These are phyloP conservation scores for Scenedesmus sp. DNA, from an alignment of 163 green algal species.

Conservation along the genomic window DNA sequence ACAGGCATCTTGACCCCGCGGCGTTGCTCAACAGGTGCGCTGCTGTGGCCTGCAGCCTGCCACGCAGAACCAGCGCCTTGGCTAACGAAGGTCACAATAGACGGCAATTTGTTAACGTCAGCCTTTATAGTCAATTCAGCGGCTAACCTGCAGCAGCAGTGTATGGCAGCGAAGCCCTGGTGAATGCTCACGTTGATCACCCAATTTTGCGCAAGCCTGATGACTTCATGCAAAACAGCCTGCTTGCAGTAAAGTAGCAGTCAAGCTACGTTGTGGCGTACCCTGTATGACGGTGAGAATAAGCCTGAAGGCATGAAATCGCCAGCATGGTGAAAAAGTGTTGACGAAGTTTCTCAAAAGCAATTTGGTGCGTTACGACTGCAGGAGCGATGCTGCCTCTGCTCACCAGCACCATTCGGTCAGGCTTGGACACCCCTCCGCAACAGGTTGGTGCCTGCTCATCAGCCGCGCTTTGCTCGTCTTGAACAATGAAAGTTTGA, in stretches of 20 bases:
- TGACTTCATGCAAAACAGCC: not conserved
- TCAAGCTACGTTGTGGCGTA: not conserved
- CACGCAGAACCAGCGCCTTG: not conserved
- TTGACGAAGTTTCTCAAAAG: too few relatives aligned
- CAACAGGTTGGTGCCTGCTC: not conserved
- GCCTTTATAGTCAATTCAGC: not conserved
- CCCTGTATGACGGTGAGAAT: not conserved
- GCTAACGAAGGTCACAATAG: not conserved
- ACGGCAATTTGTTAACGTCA: not conserved
- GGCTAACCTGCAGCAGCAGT: not conserved
- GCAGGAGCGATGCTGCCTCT: not conserved
- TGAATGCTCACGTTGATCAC: not conserved
- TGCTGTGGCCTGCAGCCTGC: not conserved
- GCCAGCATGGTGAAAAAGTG: too few relatives aligned
- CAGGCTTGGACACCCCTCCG: not conserved
- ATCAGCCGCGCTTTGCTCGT: not conserved
- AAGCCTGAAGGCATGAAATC: not conserved
- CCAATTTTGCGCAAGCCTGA: not conserved
- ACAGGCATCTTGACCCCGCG: not conserved
- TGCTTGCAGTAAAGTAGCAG: not conserved
- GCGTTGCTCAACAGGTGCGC: not conserved
- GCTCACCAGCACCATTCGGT: not conserved
- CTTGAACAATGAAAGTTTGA: not conserved
- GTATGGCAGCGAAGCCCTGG: not conserved
- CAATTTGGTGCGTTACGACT: not conserved